A percentile compares a stretch with the other conserved stretches of the same genome.
phyloP scores from a whole-genome alignment of 257 asterid genomes.

The Verbena officinalis region DNA sequence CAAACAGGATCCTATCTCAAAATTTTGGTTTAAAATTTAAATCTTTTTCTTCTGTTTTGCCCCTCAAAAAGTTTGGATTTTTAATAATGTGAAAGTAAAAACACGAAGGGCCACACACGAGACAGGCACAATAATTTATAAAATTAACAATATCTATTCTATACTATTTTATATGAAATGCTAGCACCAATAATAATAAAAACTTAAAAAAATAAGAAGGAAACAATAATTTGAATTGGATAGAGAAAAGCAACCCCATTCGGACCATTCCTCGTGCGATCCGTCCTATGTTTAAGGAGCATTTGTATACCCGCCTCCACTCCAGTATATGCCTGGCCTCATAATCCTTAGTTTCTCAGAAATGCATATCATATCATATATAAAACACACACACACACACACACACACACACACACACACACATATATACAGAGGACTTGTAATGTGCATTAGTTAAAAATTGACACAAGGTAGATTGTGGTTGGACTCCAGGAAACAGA shows the following conservation, averaged over 20 bases:
- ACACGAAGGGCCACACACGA: too few species aligned
- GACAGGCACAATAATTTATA: too few species aligned
- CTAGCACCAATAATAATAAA: too few species aligned
- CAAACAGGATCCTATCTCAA: too few species aligned
- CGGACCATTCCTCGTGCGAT: constrained; percentile 30
- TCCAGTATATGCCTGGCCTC: background rate
- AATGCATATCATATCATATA: background rate
- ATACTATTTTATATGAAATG: too few species aligned
- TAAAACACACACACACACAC: background rate
- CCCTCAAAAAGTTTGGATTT: too few species aligned
- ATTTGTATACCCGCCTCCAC: constrained; percentile 15
- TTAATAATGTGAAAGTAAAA: too few species aligned
- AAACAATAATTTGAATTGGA: too few species aligned
- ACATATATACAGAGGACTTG: background rate
- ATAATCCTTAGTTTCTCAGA: background rate
- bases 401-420: background rate
- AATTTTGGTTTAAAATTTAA: too few species aligned
- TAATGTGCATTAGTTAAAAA: background rate
- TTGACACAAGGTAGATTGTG: background rate
- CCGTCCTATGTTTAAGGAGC: constrained; percentile 34
- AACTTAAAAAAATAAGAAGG: too few species aligned
- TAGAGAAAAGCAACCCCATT: background rate
- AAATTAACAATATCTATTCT: too few species aligned
- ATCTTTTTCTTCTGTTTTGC: too few species aligned
- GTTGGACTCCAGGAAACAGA: constrained; percentile 9